Conservation (phyloP, 306 rosid genomes). For the Fragaria nilgerrensis region DNA sequence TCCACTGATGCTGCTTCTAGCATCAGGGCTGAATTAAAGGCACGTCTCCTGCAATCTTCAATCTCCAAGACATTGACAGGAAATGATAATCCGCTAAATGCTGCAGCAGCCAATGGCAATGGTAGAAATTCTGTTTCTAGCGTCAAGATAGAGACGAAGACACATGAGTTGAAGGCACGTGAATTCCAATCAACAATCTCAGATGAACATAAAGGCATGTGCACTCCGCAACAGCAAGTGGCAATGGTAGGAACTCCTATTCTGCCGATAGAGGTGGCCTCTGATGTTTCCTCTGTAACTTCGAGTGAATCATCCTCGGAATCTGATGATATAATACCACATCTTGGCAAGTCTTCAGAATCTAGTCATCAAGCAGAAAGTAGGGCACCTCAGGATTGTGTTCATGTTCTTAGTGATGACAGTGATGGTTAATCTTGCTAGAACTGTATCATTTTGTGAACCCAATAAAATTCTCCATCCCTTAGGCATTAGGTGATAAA, state of each 20-base stretch:
- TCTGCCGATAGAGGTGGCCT: constrained; percentile 12
- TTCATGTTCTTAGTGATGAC: constrained; percentile 10
- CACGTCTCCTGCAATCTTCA: constrained; percentile 13
- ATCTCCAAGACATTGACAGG: not conserved
- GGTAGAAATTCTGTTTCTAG: not conserved
- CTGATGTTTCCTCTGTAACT: constrained; percentile 46
- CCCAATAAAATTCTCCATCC: not conserved
- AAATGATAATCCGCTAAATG: constrained; percentile 9
- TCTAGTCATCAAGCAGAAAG: not conserved
- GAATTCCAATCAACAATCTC: constrained; percentile 10
- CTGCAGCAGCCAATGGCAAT: not conserved
- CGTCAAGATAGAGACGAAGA: constrained; percentile 18
- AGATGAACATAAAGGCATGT: constrained; percentile 5
- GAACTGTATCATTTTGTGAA: not conserved
- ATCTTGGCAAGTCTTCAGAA: not conserved
- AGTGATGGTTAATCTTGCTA: not conserved
- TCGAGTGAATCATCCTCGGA: constrained; percentile 47
- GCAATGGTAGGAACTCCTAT: constrained; percentile 12
- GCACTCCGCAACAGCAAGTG: not conserved
- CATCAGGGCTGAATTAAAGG: constrained; percentile 7
- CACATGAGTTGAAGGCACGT: not conserved
- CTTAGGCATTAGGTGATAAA: not conserved
- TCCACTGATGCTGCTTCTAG: constrained; percentile 4
- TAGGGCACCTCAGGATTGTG: not conserved
- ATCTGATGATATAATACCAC: constrained; percentile 20